These are phyloP conservation scores for Cordia subcordata DNA, from an alignment of 257 asterid species.

Conservation along the genomic window DNA sequence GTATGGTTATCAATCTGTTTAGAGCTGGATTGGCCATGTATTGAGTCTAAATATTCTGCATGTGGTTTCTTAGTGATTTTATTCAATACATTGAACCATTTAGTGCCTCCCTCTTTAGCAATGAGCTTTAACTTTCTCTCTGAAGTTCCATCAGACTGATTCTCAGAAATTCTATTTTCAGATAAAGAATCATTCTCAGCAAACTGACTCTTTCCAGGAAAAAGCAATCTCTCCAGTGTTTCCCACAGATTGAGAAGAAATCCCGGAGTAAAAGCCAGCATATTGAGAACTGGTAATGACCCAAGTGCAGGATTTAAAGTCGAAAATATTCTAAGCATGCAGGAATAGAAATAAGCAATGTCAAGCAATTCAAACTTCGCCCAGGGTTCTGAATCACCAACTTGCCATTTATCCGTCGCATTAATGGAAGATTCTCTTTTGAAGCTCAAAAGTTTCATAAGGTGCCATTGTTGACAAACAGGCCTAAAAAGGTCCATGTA, in stretches of 20 bases:
- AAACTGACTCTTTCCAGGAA: conserved; percentile 34
- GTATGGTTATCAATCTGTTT: conserved; percentile 40
- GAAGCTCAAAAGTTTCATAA: conserved; percentile 54
- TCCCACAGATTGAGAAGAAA: conserved; percentile 74
- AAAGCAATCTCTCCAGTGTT: conserved; percentile 55
- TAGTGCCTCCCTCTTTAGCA: conserved; percentile 60
- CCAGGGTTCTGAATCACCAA: conserved; percentile 21
- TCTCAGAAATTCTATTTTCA: conserved; percentile 31
- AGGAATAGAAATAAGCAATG: conserved; percentile 68
- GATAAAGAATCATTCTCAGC: conserved; percentile 14
- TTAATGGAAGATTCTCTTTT: conserved; percentile 31
- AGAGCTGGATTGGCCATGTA: conserved; percentile 23
- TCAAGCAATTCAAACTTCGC: conserved; percentile 48
- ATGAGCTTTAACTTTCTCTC: conserved; percentile 47
- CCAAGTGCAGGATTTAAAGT: conserved; percentile 61
- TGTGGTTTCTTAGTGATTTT: conserved; percentile 62
- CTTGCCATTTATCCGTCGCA: conserved; percentile 28
- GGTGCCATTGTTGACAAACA: conserved; percentile 80
- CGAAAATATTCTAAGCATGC: conserved; percentile 73
- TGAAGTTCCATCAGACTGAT: conserved; percentile 34
- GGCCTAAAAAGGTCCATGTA: conserved; percentile 68
- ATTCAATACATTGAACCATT: conserved; percentile 70
- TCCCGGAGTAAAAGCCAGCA: conserved; percentile 93
- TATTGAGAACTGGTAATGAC: conserved; percentile 84
- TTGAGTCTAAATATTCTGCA: conserved; percentile 30